A percentile compares a stretch with the other conserved stretches of the same genome.
These are phyloP conservation scores for Boechera retrofracta DNA, from an alignment of 345 rosid species.

Conservation along the genomic window DNA sequence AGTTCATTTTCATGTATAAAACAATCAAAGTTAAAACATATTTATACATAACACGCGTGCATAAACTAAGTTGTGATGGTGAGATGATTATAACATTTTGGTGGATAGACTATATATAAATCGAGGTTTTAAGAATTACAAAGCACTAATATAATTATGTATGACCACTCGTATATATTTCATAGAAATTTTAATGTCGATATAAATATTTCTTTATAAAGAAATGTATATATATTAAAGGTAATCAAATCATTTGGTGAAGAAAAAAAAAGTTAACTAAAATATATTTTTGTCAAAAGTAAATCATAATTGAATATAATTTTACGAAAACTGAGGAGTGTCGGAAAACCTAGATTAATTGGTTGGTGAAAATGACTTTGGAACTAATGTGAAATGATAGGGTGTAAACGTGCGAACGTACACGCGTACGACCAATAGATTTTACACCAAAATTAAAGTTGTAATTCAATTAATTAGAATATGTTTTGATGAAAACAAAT, in stretches of 20 bases:
- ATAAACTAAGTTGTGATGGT: neutral
- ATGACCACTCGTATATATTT: neutral
- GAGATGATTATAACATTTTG: neutral
- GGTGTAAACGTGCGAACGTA: constrained; percentile 17
- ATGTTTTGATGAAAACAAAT: neutral
- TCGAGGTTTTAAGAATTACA: neutral
- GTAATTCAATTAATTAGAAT: neutral
- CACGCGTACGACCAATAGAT: neutral
- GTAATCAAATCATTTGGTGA: constrained; percentile 1
- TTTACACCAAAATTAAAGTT: neutral
- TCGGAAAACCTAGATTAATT: constrained; percentile 32
- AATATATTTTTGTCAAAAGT: neutral
- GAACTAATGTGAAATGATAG: constrained; percentile 32
- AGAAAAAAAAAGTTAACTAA: neutral
- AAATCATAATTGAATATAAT: neutral
- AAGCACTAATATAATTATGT: neutral
- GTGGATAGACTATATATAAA: neutral
- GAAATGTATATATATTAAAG: neutral
- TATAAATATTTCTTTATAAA: neutral
- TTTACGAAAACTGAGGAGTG: constrained; percentile 25
- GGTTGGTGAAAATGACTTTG: constrained; percentile 38
- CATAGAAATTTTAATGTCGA: neutral
- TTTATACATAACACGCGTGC: neutral
- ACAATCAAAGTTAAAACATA: neutral
- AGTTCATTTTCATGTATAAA: neutral